A percentile compares a stretch with the other conserved stretches of the same genome.
phyloP scores from a whole-genome alignment of 495 filamentous ascomycete species.

The Cenococcum geophilum region DNA sequence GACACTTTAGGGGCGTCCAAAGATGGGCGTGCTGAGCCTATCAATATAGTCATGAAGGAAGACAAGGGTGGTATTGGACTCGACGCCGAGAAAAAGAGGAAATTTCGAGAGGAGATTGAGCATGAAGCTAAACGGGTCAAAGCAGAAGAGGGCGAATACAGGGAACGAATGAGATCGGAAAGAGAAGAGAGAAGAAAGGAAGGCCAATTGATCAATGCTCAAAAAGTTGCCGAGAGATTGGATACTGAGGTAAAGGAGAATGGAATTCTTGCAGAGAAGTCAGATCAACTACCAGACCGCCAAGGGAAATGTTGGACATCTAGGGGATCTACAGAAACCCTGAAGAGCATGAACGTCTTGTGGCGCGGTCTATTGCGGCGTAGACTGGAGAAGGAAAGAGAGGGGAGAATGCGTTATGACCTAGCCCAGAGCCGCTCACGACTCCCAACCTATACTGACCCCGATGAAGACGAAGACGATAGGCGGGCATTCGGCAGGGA shows the following conservation, averaged over 20 bases:
- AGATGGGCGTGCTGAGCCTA: constrained; percentile 53
- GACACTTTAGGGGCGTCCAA: constrained; percentile 59
- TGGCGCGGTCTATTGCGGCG: constrained; percentile 68
- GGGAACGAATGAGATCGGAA: constrained; percentile 66
- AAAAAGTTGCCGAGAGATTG: constrained; percentile 75
- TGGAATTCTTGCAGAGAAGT: constrained; percentile 12
- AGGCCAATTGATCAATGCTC: constrained; percentile 61
- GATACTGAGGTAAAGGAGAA: constrained; percentile 45
- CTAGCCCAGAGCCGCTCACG: constrained; percentile 46
- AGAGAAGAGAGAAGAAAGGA: constrained; percentile 64
- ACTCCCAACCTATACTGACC: constrained; percentile 49
- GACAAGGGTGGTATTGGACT: constrained; percentile 80
- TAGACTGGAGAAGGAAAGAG: constrained; percentile 63
- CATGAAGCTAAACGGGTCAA: constrained; percentile 54
- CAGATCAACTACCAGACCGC: constrained; percentile 10
- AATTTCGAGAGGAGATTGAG: constrained; percentile 57
- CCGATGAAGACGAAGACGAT: constrained; percentile 52
- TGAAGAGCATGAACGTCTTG: constrained; percentile 64
- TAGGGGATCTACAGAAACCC: constrained; percentile 33
- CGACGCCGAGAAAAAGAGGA: constrained; percentile 74
- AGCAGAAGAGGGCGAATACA: constrained; percentile 67
- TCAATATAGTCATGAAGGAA: constrained; percentile 66
- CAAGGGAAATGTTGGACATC: neutral
- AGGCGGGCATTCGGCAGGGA: constrained; percentile 48
- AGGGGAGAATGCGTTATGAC: constrained; percentile 60